phyloP scores from a whole-genome alignment of 2,329 filamentous ascomycete genomes.

The Aureobasidium leucospermi region DNA sequence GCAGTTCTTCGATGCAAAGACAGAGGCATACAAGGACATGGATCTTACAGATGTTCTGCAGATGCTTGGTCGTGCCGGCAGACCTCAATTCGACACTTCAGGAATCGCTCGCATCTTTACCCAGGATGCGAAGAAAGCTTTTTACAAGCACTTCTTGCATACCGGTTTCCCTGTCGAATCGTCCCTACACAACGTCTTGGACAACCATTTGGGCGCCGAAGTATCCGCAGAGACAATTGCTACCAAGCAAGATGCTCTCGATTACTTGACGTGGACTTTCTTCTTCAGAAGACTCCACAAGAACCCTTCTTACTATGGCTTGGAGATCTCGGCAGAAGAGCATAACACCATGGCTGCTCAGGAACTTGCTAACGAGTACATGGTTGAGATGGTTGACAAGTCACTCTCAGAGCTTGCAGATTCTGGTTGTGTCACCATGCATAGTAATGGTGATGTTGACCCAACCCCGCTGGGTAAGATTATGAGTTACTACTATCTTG shows the following conservation, averaged over 20 bases:
- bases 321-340: slow-evolving; percentile 87
- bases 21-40: slow-evolving; percentile 97
- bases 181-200: slow-evolving; percentile 87
- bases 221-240: slow-evolving; percentile 86
- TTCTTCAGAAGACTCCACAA: slow-evolving; percentile 97
- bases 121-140: slow-evolving; percentile 94
- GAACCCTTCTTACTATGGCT: slow-evolving; percentile 95
- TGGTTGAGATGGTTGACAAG: slow-evolving; percentile 85
- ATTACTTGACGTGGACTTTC: slow-evolving; percentile 98
- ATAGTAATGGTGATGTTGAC: slow-evolving; percentile 82
- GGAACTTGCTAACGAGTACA: slow-evolving; percentile 83
- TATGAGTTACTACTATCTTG: slow-evolving; percentile 97
- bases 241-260: slow-evolving; percentile 92
- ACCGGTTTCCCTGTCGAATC: slow-evolving; percentile 97
- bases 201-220: slow-evolving; percentile 94
- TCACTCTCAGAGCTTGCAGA: slow-evolving; percentile 74
- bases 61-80: slow-evolving; percentile 92
- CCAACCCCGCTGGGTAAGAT: slow-evolving; percentile 91
- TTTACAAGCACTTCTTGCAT: slow-evolving; percentile 98
- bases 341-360: slow-evolving; percentile 84
- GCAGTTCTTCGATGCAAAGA: slow-evolving; percentile 96
- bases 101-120: slow-evolving; percentile 97
- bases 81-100: slow-evolving; percentile 92
- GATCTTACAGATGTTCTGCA: slow-evolving; percentile 95
- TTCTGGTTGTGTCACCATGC: slow-evolving; percentile 76